phyloP scores from a whole-genome alignment of 2,329 filamentous ascomycete species.

The Periglandula ipomoeae region DNA sequence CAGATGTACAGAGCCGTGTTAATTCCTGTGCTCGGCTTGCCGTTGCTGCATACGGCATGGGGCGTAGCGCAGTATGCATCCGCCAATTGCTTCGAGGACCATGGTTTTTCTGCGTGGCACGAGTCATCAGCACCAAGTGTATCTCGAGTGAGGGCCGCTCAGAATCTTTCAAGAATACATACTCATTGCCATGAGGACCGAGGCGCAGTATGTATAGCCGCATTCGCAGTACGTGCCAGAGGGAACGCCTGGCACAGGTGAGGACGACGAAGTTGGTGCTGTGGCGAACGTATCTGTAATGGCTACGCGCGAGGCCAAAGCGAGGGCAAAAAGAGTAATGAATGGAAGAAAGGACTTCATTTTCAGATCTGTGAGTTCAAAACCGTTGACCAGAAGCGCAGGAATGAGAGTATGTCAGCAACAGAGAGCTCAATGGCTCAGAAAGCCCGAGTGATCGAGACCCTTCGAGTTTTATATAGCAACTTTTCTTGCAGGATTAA shows the following conservation, averaged over 20 bases:
- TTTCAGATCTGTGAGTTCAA: background rate
- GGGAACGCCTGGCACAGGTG: constrained; percentile 10
- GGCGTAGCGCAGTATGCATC: constrained; percentile 29
- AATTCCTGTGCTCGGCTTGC: constrained; percentile 21
- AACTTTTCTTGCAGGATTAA: too few relatives aligned
- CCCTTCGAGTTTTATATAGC: too few relatives aligned
- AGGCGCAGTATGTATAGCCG: constrained; percentile 32
- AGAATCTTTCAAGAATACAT: constrained; percentile 5
- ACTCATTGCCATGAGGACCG: constrained; percentile 29
- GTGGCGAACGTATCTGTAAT: background rate
- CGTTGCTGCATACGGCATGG: constrained; percentile 23
- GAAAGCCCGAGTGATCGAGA: too few relatives aligned
- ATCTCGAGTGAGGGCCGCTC: background rate
- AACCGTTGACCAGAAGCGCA: background rate
- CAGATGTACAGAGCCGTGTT: constrained; percentile 28
- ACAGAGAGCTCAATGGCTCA: too few relatives aligned
- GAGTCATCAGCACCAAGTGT: too few relatives aligned
- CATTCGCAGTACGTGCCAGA: constrained; percentile 30
- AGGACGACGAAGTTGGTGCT: constrained; percentile 2
- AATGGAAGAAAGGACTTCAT: constrained; percentile 19
- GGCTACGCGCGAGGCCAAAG: constrained; percentile 13
- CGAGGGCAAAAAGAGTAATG: constrained; percentile 12
- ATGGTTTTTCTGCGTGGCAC: constrained; percentile 23
- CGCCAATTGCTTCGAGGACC: constrained; percentile 23
- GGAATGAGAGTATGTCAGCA: background rate